Evolutionary conservation across 2,329 filamentous ascomycete genomes (phyloP).

Genomic region (Neoscytalidium dimidiatum): DNA sequence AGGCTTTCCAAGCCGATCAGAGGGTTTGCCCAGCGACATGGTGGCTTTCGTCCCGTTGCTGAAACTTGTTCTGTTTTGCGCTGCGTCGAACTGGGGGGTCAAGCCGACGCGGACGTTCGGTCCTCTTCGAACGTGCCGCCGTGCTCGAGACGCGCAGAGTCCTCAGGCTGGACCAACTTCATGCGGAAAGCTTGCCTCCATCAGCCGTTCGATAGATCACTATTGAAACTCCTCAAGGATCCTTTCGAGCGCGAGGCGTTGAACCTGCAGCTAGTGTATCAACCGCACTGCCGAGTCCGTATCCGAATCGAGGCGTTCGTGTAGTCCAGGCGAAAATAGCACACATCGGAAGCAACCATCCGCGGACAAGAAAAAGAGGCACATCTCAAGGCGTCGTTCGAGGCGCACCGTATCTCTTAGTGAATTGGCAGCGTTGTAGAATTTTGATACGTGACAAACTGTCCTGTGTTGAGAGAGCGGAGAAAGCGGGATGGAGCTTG

Average conservation of each 20-base stretch:
- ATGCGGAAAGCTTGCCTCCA: not conserved
- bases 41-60: not conserved
- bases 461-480: not conserved
- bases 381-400: not conserved
- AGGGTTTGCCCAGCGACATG: not conserved
- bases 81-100: not conserved
- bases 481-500: not conserved
- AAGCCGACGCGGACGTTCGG: not conserved
- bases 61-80: conserved; percentile 17
- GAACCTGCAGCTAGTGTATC: not conserved
- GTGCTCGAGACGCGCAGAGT: not conserved
- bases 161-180: not conserved
- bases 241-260: not conserved
- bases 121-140: not conserved
- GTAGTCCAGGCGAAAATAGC: not conserved
- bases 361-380: not conserved
- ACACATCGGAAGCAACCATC: not conserved
- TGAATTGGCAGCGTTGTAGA: not conserved
- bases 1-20: not conserved
- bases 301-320: not conserved
- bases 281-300: not conserved
- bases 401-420: not conserved
- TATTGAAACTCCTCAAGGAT: not conserved
- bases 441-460: not conserved
- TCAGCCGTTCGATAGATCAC: not conserved